Evolutionary conservation across 164 flowering plant species (phyloP).

Genomic region (Platanus orientalis): DNA sequence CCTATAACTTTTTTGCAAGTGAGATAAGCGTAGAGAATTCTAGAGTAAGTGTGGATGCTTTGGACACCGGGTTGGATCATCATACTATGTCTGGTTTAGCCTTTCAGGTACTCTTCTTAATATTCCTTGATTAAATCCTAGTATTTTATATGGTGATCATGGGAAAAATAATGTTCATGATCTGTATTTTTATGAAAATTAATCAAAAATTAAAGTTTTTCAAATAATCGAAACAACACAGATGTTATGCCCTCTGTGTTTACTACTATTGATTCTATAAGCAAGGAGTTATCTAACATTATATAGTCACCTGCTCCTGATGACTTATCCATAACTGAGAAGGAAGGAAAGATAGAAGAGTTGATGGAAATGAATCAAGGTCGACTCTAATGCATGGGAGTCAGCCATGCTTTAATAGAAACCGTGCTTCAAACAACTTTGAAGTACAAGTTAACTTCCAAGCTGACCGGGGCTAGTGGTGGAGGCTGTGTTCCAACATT

Average conservation of each 20-base stretch:
- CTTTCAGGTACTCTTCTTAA: no score
- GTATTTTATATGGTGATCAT: no score
- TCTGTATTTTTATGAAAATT: no score
- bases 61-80: no score
- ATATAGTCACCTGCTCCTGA: slow-evolving; percentile 58
- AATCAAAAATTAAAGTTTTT: no score
- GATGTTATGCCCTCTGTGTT: slow-evolving; percentile 76
- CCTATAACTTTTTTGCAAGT: no score
- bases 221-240: no score
- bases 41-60: no score
- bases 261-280: slow-evolving; percentile 80
- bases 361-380: slow-evolving; percentile 98
- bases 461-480: slow-evolving; percentile 97
- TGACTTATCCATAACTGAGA: slow-evolving; percentile 56
- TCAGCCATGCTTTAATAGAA: slow-evolving; percentile 89
- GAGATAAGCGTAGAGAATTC: no score
- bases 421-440: slow-evolving; percentile 76
- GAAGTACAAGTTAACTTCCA: slow-evolving; percentile 77
- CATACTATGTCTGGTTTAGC: no score
- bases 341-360: slow-evolving; percentile 79
- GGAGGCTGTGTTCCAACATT: slow-evolving; percentile 97
- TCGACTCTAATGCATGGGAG: slow-evolving; percentile 93
- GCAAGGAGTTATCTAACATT: slow-evolving; percentile 68
- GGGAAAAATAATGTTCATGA: no score
- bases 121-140: no score